A percentile compares a stretch with the other conserved stretches of the same genome.
phyloP scores from a whole-genome alignment of 202 grass and related monocot genomes.

The Digitaria exilis region DNA sequence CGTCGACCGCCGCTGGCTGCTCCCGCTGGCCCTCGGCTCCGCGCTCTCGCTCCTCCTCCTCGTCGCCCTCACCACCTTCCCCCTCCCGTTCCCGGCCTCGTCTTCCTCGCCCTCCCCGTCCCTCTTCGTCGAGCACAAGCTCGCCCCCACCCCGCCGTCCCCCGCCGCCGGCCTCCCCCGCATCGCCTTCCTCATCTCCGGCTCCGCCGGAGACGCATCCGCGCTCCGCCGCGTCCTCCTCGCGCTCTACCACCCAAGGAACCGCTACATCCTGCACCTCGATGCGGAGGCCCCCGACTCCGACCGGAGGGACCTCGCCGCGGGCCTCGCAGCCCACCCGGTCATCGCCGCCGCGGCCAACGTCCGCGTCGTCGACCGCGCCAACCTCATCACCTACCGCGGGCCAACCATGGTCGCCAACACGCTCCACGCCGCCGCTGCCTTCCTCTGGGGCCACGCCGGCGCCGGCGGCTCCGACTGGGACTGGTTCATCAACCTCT shows the following conservation, averaged over 20 bases:
- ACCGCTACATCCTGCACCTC: slow-evolving; percentile 78
- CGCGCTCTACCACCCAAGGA: slow-evolving; percentile 77
- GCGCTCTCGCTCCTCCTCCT: slow-evolving; percentile 53
- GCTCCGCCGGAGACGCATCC: slow-evolving; percentile 63
- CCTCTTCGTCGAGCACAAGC: slow-evolving; percentile 65
- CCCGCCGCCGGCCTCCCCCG: slow-evolving; percentile 21
- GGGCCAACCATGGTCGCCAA: slow-evolving; percentile 87
- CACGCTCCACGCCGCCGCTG: slow-evolving; percentile 75
- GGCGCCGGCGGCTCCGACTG: slow-evolving; percentile 46
- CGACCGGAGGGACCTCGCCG: slow-evolving; percentile 53
- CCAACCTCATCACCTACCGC: slow-evolving; percentile 85
- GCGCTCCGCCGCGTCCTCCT: slow-evolving; percentile 64
- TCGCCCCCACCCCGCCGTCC: slow-evolving; percentile 25
- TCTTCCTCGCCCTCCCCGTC: slow-evolving; percentile 2
- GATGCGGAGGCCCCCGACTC: slow-evolving; percentile 64
- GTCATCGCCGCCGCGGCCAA: slow-evolving; percentile 50
- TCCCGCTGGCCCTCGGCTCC: slow-evolving; percentile 48
- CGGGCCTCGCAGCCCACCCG: slow-evolving; percentile 37
- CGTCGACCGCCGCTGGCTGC: slow-evolving; percentile 59
- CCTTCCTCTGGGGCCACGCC: slow-evolving; percentile 52
- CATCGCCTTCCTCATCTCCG: slow-evolving; percentile 76
- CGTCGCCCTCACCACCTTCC: slow-evolving; percentile 51
- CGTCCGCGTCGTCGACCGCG: slow-evolving; percentile 62
- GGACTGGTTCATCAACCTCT: slow-evolving; percentile 94
- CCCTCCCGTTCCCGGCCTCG: slow-evolving; percentile 38